Evolutionary conservation across 2,329 filamentous ascomycete species (phyloP).

Genomic region (Dichotomopilus funicola): DNA sequence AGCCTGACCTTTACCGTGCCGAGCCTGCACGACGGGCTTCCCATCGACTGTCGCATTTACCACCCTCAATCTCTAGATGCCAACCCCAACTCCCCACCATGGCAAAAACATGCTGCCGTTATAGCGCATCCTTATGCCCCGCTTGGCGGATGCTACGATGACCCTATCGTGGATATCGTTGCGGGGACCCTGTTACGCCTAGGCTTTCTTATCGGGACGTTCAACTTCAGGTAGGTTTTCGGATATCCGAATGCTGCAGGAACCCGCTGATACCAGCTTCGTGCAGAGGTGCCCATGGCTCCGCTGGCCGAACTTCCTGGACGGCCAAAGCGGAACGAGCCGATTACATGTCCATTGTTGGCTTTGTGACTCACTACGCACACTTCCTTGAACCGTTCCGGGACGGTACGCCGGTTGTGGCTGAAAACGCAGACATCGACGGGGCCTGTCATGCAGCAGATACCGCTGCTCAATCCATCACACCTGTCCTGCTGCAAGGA

Average conservation of each 20-base stretch:
- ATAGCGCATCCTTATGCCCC: constrained; percentile 89
- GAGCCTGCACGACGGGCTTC: constrained; percentile 70
- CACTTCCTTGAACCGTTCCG: constrained; percentile 46
- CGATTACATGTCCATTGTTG: constrained; percentile 79
- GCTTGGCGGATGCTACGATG: constrained; percentile 78
- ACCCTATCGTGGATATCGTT: constrained; percentile 65
- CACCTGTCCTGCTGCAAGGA: constrained; percentile 51
- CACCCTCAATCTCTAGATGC: constrained; percentile 50
- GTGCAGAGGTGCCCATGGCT: constrained; percentile 65
- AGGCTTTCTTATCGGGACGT: constrained; percentile 75
- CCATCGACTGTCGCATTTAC: constrained; percentile 77
- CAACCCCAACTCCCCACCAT: constrained; percentile 31
- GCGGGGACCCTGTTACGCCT: constrained; percentile 57
- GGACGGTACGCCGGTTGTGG: background rate
- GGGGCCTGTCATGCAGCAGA: background rate
- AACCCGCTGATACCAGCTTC: constrained; percentile 5
- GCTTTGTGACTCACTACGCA: constrained; percentile 70
- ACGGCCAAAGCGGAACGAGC: constrained; percentile 70
- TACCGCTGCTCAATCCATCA: background rate
- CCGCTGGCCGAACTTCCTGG: constrained; percentile 79
- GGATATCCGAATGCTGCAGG: background rate
- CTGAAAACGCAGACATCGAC: background rate
- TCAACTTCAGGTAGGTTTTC: constrained; percentile 76
- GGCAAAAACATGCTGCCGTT: constrained; percentile 50
- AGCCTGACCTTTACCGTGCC: constrained; percentile 69